Base-by-base conservation (phyloP, 2,329 filamentous ascomycete genomes). In the Rutstroemia sp. region DNA sequence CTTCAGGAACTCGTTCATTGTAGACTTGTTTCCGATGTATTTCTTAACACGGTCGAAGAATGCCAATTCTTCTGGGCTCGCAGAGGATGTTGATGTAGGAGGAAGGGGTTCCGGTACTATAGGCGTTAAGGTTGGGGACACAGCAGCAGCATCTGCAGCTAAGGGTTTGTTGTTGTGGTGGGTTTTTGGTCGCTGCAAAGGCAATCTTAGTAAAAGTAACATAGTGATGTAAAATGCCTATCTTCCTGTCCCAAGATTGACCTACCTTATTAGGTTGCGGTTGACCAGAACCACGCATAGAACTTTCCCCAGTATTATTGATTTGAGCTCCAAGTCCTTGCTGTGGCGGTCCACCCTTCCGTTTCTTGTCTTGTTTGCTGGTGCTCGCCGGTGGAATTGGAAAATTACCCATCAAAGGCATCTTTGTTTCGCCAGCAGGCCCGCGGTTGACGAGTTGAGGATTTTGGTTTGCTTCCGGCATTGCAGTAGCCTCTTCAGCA, bases 21-120 rank as follows among this genome's bases (percentile, higher is more conserved):
- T 87, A 56, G 89, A 88, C 70, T 95, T 88, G 71, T 97, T 97
- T 59, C 87, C 86, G 57, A 99, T 89, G 67, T 87, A 92, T 73
- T 99, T 99, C 79, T 96, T 97, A 17, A 94, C 91, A 7, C 91
- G 86, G 60, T 99, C 94, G 65, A 99, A 99, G 73, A 97, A 97
- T 2, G 84, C 84, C 52, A 97, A 79, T 68, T 97, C 92, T 57
- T 97, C 92, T 54, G 85, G 81, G 23, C 81, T 88, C 1, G 90
- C 88, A n/a, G 84, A 84, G 8, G 85, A 77, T 1, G 85, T 83
- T 0, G 85, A 82, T 0, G 84, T 85, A 0, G 92, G 91, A 14
- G 88, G 84, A 34, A 97, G 81, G 2, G 94, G 92, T 68, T 92
- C 88, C 1, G 94, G 94, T 63, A 95, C 82, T 49, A 89, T 83